These are phyloP conservation scores for Phoma sp. DNA, from an alignment of 2,329 filamentous ascomycete species.

Conservation along the genomic window DNA sequence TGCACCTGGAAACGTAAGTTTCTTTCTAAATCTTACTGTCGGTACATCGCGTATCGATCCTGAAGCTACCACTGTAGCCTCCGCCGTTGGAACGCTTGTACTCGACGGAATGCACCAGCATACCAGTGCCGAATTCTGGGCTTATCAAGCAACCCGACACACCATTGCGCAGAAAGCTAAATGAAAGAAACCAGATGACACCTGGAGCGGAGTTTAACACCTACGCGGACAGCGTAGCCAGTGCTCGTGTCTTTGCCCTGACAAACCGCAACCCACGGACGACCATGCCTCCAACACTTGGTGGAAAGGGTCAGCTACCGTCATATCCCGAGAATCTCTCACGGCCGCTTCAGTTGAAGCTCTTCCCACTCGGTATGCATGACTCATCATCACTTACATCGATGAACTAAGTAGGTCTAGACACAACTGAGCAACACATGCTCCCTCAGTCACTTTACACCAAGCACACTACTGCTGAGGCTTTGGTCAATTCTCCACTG, in stretches of 20 bases:
- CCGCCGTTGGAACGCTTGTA: conserved; percentile 30
- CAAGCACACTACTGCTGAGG: conserved; percentile 27
- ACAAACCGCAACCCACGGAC: conserved; percentile 67
- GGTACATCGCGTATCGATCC: conserved; percentile 9
- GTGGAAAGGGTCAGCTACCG: conserved; percentile 44
- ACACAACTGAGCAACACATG: conserved; percentile 54
- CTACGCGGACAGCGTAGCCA: conserved; percentile 73
- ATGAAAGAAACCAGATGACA: conserved; percentile 58
- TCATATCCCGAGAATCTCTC: conserved; percentile 52
- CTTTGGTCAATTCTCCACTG: conserved; percentile 48
- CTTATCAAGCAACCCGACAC: conserved; percentile 49
- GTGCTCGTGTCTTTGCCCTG: conserved; percentile 56
- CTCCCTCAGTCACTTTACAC: conserved; percentile 51
- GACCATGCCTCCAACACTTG: conserved; percentile 75
- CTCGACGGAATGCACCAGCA: conserved; percentile 20
- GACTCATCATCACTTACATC: background rate
- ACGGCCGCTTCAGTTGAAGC: conserved; percentile 50
- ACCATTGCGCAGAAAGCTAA: conserved; percentile 39
- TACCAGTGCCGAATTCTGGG: conserved; percentile 43
- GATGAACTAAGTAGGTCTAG: conserved; percentile 25
- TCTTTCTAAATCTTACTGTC: background rate
- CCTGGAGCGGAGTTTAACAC: conserved; percentile 95
- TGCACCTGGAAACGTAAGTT: conserved; percentile 72
- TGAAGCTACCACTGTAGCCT: conserved; percentile 24
- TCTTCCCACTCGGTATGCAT: conserved; percentile 53